Conservation (phyloP, 108 stramenopile genomes). For the Cyclotella atomus region DNA sequence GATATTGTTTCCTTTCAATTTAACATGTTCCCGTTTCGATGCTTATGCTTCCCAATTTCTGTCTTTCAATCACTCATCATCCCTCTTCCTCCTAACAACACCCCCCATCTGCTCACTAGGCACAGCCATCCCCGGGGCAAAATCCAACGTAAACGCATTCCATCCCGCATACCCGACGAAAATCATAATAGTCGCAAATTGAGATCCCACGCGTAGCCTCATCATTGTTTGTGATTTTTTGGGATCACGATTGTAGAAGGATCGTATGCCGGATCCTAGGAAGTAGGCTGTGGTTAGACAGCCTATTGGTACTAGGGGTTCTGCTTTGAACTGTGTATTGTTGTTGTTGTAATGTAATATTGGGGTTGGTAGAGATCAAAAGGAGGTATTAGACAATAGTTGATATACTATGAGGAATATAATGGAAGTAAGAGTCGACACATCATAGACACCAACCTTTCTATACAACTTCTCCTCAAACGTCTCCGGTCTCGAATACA, state of each 20-base stretch:
- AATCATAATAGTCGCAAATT: conserved; percentile 79
- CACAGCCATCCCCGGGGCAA: conserved; percentile 63
- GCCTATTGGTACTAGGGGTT: conserved; percentile 88
- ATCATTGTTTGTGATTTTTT: conserved; percentile 82
- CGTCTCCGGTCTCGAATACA: conserved; percentile 52
- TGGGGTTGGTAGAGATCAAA: not conserved
- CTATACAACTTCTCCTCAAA: conserved; percentile 81
- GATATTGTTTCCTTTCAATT: not conserved
- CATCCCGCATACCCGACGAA: conserved; percentile 84
- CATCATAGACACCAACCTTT: conserved; percentile 57
- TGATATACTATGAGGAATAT: too few relatives aligned
- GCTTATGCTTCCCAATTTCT: not conserved
- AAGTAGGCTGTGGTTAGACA: conserved; percentile 85
- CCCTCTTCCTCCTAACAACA: conserved; percentile 8
- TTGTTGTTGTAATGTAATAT: not conserved
- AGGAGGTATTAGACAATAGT: too few relatives aligned
- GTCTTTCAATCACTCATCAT: not conserved
- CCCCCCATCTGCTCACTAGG: conserved; percentile 37
- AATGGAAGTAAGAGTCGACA: too few relatives aligned
- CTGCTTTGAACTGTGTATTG: conserved; percentile 62
- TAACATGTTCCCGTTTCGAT: not conserved
- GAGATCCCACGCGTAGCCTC: conserved; percentile 79
- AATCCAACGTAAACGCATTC: conserved; percentile 68
- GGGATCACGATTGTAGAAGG: conserved; percentile 81
- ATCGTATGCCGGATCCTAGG: conserved; percentile 75